Percentiles rank a stretch among this genome's conserved stretches.
These are phyloP conservation scores for fission yeast (Schizosaccharomyces pombe) DNA, from an alignment of 805 yeast species.

Conservation along the genomic window DNA sequence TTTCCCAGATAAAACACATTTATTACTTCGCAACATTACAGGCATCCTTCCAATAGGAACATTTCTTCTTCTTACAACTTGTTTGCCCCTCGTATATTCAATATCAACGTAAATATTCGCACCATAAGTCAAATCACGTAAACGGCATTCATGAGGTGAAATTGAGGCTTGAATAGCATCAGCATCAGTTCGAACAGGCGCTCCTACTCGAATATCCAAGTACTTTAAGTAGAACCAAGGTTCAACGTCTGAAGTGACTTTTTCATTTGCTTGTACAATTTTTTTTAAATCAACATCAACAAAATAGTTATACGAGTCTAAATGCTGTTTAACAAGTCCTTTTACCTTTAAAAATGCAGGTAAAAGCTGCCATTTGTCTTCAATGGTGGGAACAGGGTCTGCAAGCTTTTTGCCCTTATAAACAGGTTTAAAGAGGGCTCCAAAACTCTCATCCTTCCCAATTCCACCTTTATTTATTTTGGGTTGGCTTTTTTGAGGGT, in stretches of 20 bases:
- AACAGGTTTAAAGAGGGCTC: constrained; percentile 51
- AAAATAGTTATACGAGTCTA: constrained; percentile 93
- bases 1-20: constrained; percentile 65
- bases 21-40: constrained; percentile 84
- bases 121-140: constrained; percentile 79
- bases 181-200: constrained; percentile 19
- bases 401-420: constrained; percentile 71
- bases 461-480: neutral
- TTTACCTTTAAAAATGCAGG: constrained; percentile 92
- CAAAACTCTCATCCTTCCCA: constrained; percentile 20
- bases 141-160: constrained; percentile 78
- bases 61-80: constrained; percentile 70
- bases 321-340: constrained; percentile 88
- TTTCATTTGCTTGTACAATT: constrained; percentile 74
- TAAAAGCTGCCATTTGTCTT: constrained; percentile 82
- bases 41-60: constrained; percentile 96
- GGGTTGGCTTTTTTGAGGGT: neutral
- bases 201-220: constrained; percentile 75
- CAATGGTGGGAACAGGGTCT: constrained; percentile 54
- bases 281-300: constrained; percentile 83
- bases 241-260: constrained; percentile 78
- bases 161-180: constrained; percentile 15
- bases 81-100: constrained; percentile 85
- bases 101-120: constrained; percentile 94
- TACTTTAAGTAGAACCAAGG: constrained; percentile 89